Base-by-base conservation (phyloP, 2,329 filamentous ascomycete genomes). In the Botryosphaeria dothidea region DNA sequence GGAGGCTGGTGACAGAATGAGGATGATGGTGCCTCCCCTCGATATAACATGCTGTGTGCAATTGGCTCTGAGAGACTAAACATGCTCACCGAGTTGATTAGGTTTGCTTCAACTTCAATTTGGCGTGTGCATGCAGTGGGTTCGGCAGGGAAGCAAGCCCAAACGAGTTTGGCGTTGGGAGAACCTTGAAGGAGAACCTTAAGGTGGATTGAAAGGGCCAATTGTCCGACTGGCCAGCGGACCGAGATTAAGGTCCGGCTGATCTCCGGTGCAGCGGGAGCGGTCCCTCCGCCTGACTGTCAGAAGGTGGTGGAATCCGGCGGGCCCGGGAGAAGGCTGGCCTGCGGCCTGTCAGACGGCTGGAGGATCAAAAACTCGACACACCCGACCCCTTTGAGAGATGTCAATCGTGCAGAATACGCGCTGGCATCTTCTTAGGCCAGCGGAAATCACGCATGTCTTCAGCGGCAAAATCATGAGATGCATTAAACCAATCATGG, bases 181-280 rank as follows among this genome's bases (percentile, higher is more conserved):
- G 54, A 58, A 58, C 54, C 54, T 58, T 58, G 36, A 29, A 31
- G 36, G 21, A 58, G 54, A 58, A 56, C 52, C 52, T 41, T 56
- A 56, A 56, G 52, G 31, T 25, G 21, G 52, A 41, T 41, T 56
- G 52, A 41, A 56, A 38, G 17, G 52, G 52, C 52, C 54, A 58
- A 58, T 58, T 21, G 54, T 58, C 54, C 54, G 54, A 58, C 54
- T 58, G 54, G 54, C 36, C 23, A 43, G 36, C 54, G 36, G 25
- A 41, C 36, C 54, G 54, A 58, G 54, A 58, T 58, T 58, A 27
- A 25, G 23, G 51, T 15, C 54, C 54, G 36, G 54, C 36, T 58
- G 54, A 45, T 43, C 54, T 41, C 54, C 54, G 36, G 54, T 21
- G 36, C 54, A 43, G 54, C 54, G 54, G 54, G 54, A 58, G 17